Percentiles rank a stretch among this genome's conserved stretches.
These are phyloP conservation scores for Vigna angularis DNA, from an alignment of 306 rosid genomes.

Conservation along the genomic window DNA sequence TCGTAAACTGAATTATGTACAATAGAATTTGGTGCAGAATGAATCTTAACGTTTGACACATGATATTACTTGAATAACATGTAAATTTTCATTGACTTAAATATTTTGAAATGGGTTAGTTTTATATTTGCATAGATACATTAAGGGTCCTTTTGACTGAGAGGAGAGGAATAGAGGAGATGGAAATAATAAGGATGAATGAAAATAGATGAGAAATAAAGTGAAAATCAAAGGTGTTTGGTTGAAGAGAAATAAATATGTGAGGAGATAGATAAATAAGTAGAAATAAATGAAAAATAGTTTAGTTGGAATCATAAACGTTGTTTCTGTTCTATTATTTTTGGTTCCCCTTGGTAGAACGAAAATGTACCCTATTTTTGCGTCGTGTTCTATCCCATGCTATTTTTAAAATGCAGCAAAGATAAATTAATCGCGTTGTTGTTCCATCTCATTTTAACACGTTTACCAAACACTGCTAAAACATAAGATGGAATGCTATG, in stretches of 20 bases:
- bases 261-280: too few species aligned
- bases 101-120: conserved; percentile 29
- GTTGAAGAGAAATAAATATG: too few species aligned
- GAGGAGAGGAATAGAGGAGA: not conserved
- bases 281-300: too few species aligned
- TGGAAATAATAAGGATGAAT: not conserved
- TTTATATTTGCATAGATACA: not conserved
- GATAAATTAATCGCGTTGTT: not conserved
- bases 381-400: not conserved
- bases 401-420: conserved; percentile 16
- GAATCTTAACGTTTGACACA: not conserved
- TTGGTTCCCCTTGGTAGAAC: not conserved
- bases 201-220: too few species aligned
- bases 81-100: not conserved
- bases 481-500: conserved; percentile 19
- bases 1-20: not conserved
- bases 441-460: not conserved
- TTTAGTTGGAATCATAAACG: too few species aligned
- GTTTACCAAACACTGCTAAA: not conserved
- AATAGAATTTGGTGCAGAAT: conserved; percentile 2
- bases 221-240: too few species aligned
- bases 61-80: conserved; percentile 19
- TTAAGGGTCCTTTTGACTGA: too few species aligned
- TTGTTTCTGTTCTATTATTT: not conserved
- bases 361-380: not conserved